Percentiles rank a stretch among this genome's conserved stretches.
Evolutionary conservation across 208 protist species (phyloP).

Genomic region (Leishmania mexicana): DNA sequence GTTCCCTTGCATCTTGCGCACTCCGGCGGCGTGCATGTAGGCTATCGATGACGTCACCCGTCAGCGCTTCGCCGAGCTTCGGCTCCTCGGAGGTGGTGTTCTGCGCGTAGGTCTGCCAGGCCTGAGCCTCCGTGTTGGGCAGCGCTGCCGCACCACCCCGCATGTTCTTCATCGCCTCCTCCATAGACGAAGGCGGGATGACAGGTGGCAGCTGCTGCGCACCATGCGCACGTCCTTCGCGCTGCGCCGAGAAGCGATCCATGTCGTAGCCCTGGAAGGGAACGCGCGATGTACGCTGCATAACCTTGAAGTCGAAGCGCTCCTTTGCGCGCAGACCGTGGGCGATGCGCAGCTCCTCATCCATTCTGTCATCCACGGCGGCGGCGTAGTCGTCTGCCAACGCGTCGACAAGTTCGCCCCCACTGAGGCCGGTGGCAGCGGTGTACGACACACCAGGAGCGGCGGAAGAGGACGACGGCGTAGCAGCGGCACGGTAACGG

Average conservation of each 20-base stretch:
- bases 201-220: slow-evolving; percentile 64
- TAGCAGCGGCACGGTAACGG: slow-evolving; percentile 42
- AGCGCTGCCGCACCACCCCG: slow-evolving; percentile 32
- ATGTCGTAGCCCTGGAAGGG: slow-evolving; percentile 89
- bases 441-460: slow-evolving; percentile 28
- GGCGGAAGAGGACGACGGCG: slow-evolving; percentile 5
- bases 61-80: slow-evolving; percentile 77
- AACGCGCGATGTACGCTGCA: slow-evolving; percentile 66
- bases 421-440: slow-evolving; percentile 12
- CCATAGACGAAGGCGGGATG: slow-evolving; percentile 63
- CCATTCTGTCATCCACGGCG: slow-evolving; percentile 42
- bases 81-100: slow-evolving; percentile 77
- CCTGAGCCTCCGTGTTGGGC: slow-evolving; percentile 42
- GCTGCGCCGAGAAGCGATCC: slow-evolving; percentile 78
- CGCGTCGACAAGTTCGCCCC: slow-evolving; percentile 32
- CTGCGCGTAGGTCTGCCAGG: slow-evolving; percentile 45
- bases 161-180: slow-evolving; percentile 74
- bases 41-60: slow-evolving; percentile 44
- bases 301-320: slow-evolving; percentile 77
- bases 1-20: slow-evolving; percentile 32
- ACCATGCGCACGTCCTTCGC: slow-evolving; percentile 69
- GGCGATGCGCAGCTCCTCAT: slow-evolving; percentile 67
- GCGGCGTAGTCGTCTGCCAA: slow-evolving; percentile 7
- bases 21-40: slow-evolving; percentile 35
- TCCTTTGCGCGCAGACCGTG: slow-evolving; percentile 85